A percentile compares a stretch with the other conserved stretches of the same genome.
These are phyloP conservation scores for Tolypocladium tropicale DNA, from an alignment of 2,329 filamentous ascomycete genomes.

Conservation along the genomic window DNA sequence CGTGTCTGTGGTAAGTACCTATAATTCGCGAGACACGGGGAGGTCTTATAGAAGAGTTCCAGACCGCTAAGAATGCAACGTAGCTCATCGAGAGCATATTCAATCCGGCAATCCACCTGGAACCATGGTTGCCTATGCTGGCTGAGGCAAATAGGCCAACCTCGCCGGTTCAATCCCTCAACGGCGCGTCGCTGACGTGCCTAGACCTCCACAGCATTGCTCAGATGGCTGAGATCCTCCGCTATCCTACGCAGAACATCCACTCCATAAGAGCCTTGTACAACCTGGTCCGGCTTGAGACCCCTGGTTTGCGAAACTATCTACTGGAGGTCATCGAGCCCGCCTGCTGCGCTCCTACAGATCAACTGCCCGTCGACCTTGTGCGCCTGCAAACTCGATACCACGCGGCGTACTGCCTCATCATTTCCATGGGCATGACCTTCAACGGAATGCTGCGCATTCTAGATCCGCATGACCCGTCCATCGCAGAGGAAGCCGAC, in stretches of 20 bases:
- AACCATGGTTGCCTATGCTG: constrained; percentile 10
- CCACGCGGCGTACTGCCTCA: constrained; percentile 8
- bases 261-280: constrained; percentile 9
- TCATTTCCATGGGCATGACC: constrained; percentile 11
- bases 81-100: constrained; percentile 22
- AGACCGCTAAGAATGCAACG: neutral
- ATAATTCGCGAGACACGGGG: neutral
- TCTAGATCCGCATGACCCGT: constrained; percentile 6
- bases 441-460: constrained; percentile 13
- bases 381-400: constrained; percentile 4
- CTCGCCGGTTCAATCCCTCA: neutral
- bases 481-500: constrained; percentile 8
- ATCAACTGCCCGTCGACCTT: neutral
- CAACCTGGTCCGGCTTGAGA: constrained; percentile 8
- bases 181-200: constrained; percentile 1
- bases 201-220: constrained; percentile 6
- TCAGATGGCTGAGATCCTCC: constrained; percentile 10
- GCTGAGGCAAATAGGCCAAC: neutral
- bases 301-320: constrained; percentile 2
- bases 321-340: constrained; percentile 1
- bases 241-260: constrained; percentile 8
- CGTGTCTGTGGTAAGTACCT: constrained; percentile 18
- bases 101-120: constrained; percentile 14
- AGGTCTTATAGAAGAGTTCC: neutral
- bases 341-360: neutral